Base-by-base conservation (phyloP, 805 yeast species). In the Candida boidinii region DNA sequence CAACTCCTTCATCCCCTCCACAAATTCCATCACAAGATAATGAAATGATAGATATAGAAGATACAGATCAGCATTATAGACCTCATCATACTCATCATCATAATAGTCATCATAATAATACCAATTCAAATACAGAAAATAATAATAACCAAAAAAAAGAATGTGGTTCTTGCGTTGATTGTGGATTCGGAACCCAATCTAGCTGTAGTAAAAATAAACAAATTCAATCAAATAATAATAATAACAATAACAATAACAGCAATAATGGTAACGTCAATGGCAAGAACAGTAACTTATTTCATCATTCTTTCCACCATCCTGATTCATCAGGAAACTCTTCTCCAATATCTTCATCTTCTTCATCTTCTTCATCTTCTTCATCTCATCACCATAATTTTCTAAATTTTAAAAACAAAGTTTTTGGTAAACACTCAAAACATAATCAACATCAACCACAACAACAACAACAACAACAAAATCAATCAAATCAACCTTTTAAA, bases 111-210 rank as follows among this genome's bases (percentile, higher is more conserved):
- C 33, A 36, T 19, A 35, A 31, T 13, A 36, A 29, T 26, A 27
- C 19, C 11, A 12, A 32, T 9, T 28, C 23, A 17, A 26, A 29
- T 11, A 16, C n/a, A n/a, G n/a, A 30, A 8, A 17, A 29, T 18
- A 26, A 11, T 18, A 22, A 26, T 11, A 27, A 27, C 13, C 31
- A 36, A 23, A 39, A 39, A 27, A 37, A 36, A n/a, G 38, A 49
- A 32, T 54, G 58, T 33, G 51, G 51, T 3, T 46, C 49, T 7
- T 52, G 56, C 35, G 39, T 41, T 14, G 37, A 38, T 11, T 48
- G 56, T 39, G 56, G 56, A 9, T 49, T 41, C 30, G 53, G 53
- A 17, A 37, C 30, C n/a, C 26, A 24, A 11, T 25, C 20, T 24
- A 19, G 29, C 12, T 26, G 38, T 18, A 21, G 24, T 17, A 22